Conservation (phyloP, 352 stramenopile species). For the Phytophthora tentaculata region DNA sequence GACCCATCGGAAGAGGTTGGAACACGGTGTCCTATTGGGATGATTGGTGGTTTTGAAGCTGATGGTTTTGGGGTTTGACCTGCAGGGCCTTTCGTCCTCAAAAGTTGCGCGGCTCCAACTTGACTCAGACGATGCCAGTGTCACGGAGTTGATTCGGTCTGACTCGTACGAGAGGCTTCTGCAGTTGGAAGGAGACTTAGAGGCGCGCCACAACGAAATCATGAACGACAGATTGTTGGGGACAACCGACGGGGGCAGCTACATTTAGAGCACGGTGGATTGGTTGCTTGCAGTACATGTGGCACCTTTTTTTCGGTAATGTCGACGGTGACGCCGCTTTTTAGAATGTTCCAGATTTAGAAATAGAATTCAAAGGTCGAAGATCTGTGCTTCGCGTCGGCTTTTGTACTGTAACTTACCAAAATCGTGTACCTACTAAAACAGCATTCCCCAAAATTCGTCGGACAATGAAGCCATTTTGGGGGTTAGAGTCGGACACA, state of each 20-base stretch:
- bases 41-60: background rate
- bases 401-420: too few species aligned
- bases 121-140: conserved; percentile 2
- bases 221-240: conserved; percentile 57
- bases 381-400: too few species aligned
- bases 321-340: too few species aligned
- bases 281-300: too few species aligned
- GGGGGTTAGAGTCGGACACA: too few species aligned
- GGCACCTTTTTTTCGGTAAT: too few species aligned
- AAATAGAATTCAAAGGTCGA: too few species aligned
- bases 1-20: conserved; percentile 15
- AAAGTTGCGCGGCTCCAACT: conserved; percentile 18
- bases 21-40: background rate
- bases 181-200: conserved; percentile 74
- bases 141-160: conserved; percentile 42
- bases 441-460: too few species aligned
- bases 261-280: too few species aligned
- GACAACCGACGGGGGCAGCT: conserved; percentile 8
- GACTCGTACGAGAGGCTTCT: conserved; percentile 81
- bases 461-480: too few species aligned
- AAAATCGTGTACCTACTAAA: too few species aligned
- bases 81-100: background rate
- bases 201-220: conserved; percentile 71
- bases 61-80: conserved; percentile 8
- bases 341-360: too few species aligned